phyloP scores from a whole-genome alignment of 306 rosid genomes.

The Castanea sativa region DNA sequence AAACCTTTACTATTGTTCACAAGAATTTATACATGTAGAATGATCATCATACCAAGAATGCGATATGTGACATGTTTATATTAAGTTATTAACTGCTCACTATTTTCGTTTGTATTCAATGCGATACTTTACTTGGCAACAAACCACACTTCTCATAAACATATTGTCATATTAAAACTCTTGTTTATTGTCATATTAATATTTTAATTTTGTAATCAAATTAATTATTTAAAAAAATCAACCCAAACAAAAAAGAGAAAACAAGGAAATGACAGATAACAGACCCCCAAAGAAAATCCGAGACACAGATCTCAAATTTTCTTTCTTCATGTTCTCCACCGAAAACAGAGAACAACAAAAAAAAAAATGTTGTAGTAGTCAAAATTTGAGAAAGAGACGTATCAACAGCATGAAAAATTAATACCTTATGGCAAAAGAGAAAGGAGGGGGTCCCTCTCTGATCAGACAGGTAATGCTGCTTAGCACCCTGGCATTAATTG shows the following conservation, averaged over 20 bases:
- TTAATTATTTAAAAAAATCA: not conserved
- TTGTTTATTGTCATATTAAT: too few species aligned
- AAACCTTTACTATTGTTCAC: fast-evolving
- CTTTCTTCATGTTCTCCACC: not conserved
- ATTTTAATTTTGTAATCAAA: too few species aligned
- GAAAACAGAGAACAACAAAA: not conserved
- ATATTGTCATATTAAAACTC: too few species aligned
- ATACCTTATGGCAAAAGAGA: not conserved
- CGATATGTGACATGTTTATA: fast-evolving
- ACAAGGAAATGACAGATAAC: not conserved
- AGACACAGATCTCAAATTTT: not conserved
- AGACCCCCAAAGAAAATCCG: not conserved
- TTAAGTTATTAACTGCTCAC: too few species aligned
- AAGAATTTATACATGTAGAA: fast-evolving
- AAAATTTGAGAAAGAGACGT: constrained; percentile 8
- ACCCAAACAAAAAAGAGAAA: not conserved
- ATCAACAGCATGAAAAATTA: not conserved
- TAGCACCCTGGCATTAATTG: not conserved
- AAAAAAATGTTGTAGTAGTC: not conserved
- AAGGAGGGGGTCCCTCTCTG: not conserved
- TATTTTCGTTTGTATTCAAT: too few species aligned
- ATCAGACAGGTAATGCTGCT: not conserved
- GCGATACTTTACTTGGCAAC: too few species aligned
- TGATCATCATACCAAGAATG: fast-evolving
- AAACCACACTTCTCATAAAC: too few species aligned